A percentile compares a stretch with the other conserved stretches of the same genome.
These are phyloP conservation scores for Podaxis rugospora DNA, from an alignment of 768 basidiomycete genomes.

Conservation along the genomic window DNA sequence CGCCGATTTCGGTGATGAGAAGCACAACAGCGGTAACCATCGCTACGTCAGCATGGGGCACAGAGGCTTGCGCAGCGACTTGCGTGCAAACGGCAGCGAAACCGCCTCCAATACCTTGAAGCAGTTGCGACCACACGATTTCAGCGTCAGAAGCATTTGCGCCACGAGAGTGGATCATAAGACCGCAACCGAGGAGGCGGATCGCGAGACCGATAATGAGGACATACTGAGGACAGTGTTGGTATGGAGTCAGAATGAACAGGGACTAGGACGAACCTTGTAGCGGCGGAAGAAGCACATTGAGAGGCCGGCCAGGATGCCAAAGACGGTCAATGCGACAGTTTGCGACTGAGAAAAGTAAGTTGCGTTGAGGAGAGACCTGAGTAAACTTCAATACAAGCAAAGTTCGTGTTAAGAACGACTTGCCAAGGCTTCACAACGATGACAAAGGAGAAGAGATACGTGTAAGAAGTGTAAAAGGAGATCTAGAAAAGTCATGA, in stretches of 20 bases:
- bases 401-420: background rate
- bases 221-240: conserved; percentile 26
- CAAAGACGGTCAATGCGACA: conserved; percentile 59
- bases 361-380: conserved; percentile 50
- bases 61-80: conserved; percentile 62
- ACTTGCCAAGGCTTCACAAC: conserved; percentile 45
- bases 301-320: conserved; percentile 50
- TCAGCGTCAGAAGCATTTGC: conserved; percentile 49
- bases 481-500: conserved; percentile 35
- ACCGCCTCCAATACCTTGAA: conserved; percentile 75
- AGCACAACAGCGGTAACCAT: conserved; percentile 64
- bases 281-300: conserved; percentile 52
- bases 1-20: conserved; percentile 67
- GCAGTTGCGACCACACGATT: conserved; percentile 61
- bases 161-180: conserved; percentile 71
- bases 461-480: conserved; percentile 67
- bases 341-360: conserved; percentile 64
- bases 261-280: conserved; percentile 30
- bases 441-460: conserved; percentile 66
- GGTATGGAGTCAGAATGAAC: background rate
- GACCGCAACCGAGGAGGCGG: conserved; percentile 55
- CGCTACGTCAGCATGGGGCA: conserved; percentile 61
- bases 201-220: conserved; percentile 55
- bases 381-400: conserved; percentile 19
- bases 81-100: conserved; percentile 54